Conservation (phyloP, 768 basidiomycete genomes). For the Boletus subcaerulescens region DNA sequence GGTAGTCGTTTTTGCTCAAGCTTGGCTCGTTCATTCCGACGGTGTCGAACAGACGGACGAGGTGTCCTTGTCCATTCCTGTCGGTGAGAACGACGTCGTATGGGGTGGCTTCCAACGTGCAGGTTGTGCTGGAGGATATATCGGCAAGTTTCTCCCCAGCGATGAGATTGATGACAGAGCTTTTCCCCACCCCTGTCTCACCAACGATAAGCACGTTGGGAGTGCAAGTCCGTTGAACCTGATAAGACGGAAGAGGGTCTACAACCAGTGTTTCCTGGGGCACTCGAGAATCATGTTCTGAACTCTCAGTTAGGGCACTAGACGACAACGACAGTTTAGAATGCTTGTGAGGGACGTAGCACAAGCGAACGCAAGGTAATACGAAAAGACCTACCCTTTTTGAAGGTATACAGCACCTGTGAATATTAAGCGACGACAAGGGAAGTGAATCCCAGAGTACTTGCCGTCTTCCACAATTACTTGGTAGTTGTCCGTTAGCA, state of each 20-base stretch:
- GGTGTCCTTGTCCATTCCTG: neutral
- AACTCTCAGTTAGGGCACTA: too few species aligned
- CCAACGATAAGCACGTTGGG: slow-evolving; percentile 39
- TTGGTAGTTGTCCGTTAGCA: too few species aligned
- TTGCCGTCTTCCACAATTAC: too few species aligned
- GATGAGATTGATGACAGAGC: slow-evolving; percentile 42
- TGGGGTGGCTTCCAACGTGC: slow-evolving; percentile 29
- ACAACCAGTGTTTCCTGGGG: neutral
- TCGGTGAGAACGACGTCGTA: slow-evolving; percentile 26
- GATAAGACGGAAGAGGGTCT: slow-evolving; percentile 9
- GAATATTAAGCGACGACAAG: too few species aligned
- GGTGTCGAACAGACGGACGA: slow-evolving; percentile 31
- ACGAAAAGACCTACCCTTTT: too few species aligned
- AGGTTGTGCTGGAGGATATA: slow-evolving; percentile 27
- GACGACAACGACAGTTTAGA: too few species aligned
- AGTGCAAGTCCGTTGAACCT: slow-evolving; percentile 3
- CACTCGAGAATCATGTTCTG: slow-evolving; percentile 3
- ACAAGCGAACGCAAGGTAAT: too few species aligned
- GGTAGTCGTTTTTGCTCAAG: slow-evolving; percentile 16
- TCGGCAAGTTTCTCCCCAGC: slow-evolving; percentile 23
- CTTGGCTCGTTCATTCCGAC: slow-evolving; percentile 30
- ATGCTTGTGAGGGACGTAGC: too few species aligned
- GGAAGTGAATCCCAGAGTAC: too few species aligned
- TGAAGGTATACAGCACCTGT: too few species aligned
- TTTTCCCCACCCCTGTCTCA: slow-evolving; percentile 34